Base-by-base conservation (phyloP, 345 rosid species). In the Excoecaria cochinchinensis region DNA sequence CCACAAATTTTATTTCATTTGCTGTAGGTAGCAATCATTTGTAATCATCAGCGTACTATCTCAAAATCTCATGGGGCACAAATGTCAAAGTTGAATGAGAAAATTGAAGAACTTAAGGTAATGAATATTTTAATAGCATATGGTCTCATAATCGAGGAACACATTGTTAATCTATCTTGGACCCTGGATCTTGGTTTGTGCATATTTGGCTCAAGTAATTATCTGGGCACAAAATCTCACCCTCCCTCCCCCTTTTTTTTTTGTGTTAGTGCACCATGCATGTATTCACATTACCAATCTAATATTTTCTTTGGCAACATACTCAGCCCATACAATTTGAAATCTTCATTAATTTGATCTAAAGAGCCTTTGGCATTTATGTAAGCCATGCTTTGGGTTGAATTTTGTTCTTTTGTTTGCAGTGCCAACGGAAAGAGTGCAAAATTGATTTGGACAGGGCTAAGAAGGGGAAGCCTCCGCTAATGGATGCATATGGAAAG, bases 1-100 rank as follows among this genome's bases (percentile, higher is more conserved):
- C 31, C 71, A 68, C 53, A 22, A 72, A 44, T 62, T 77, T 76
- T 63, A 77, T 65, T 63, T 61, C 60, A 69, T 13, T 79, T 69
- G 61, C 72, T 78, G 70, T 88, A 96, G 99, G 99, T 96, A 75
- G 99, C 99, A 50, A 90, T 96, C 78, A 96, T 96, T 70, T 96
- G 99, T 87, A 96, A 96, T 78, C 99, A 96, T 85, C 99, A 96
- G 65, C 95, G 98, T 57, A 87, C 86, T 77, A 84, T 96, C 70
- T 92, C 99, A 11, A 96, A 92, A 84, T 76, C 95, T 42, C 99
- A 96, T 58, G 81, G 76, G 21, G 83, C 95, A 14, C 99, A 96
- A 81, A 90, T 96, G 87, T 81, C 87, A 75, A 96, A 55, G 79
- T 79, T 96, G 91, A 81, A 82, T 15, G 92, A 81, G 79, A 96